These are phyloP conservation scores for Aspergillus sp. DNA, from an alignment of 2,329 filamentous ascomycete genomes.

Conservation along the genomic window DNA sequence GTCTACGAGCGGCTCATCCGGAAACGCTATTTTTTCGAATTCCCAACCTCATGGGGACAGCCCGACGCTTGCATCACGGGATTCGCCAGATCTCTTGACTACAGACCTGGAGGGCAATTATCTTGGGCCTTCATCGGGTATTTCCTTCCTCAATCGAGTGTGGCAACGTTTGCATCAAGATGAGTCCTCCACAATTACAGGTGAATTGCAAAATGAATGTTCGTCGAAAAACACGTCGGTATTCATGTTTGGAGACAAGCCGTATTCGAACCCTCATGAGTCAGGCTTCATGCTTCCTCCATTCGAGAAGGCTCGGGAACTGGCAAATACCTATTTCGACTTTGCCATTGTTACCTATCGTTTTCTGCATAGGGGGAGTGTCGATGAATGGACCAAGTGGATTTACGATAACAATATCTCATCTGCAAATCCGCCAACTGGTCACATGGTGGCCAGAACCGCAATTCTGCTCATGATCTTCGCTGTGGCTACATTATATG, in stretches of 20 bases:
- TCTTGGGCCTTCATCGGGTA: constrained; percentile 45
- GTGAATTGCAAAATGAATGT: constrained; percentile 21
- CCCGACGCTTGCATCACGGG: constrained; percentile 16
- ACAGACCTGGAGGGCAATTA: constrained; percentile 49
- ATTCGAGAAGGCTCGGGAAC: constrained; percentile 31
- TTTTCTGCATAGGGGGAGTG: constrained; percentile 48
- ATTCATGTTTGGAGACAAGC: constrained; percentile 45
- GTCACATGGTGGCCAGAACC: constrained; percentile 39
- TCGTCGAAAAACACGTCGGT: constrained; percentile 37
- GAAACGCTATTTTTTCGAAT: not conserved
- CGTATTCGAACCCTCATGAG: constrained; percentile 34
- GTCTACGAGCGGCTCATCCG: constrained; percentile 4
- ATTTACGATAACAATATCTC: constrained; percentile 34
- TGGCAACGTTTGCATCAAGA: constrained; percentile 57
- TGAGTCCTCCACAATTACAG: constrained; percentile 29
- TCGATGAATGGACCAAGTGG: constrained; percentile 41
- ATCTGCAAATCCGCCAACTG: constrained; percentile 29
- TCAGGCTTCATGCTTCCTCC: constrained; percentile 33
- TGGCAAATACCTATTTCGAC: constrained; percentile 51
- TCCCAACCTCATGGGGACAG: constrained; percentile 2
- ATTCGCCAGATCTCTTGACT: constrained; percentile 40
- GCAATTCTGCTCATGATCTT: constrained; percentile 44
- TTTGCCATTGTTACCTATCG: constrained; percentile 54
- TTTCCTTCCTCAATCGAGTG: constrained; percentile 56
- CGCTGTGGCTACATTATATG: constrained; percentile 41